Base-by-base conservation (phyloP, 1,284 basidiomycete genomes). In the Pseudozyma sp. region DNA sequence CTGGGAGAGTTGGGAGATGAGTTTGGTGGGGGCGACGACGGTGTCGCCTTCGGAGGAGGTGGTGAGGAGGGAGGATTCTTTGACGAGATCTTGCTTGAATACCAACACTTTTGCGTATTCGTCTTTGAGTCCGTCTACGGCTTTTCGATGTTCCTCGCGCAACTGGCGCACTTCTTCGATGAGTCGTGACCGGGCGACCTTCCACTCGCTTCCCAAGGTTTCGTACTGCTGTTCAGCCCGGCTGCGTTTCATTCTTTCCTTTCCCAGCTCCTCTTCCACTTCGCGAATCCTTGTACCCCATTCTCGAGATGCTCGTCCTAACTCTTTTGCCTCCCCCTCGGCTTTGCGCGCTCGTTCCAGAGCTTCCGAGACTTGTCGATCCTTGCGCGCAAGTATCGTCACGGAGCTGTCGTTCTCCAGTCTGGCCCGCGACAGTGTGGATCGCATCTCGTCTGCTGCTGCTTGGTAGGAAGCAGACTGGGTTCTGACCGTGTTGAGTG, bases 361-460 rank as follows among this genome's bases (percentile, higher is more conserved):
- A 17, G 80, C 77, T 45, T 94, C 93, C 83, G 92, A 90, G 63
- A 93, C 85, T 58, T 94, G 81, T 61, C 93, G 87, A 84, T 94
- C 93, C 82, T 94, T 94, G 60, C 93, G 87, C 30, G 91, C 89
- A 10, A 94, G 90, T 16, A 94, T 92, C 74, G 92, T 92, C 77
- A 92, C 92, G 66, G 93, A 83, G 1, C 90, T 90, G 82, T 94
- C 93, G 80, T 93, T 94, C 85, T 94, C 93, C 53, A 92, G 82
- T 57, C 92, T 85, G 58, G 94, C 84, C 48, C 93, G 87, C 81
- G 93, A 92, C 68, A 93, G 88, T 1, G 89, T 90, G 78, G 93
- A 92, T 78, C 93, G 93, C 83, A 94, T 85, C 84, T 94, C 93
- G 81, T 94, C 93, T 45, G 89, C 90, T 84, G 92, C 90, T 46